A percentile compares a stretch with the other conserved stretches of the same genome.
phyloP scores from a whole-genome alignment of 2,329 filamentous ascomycete genomes.

The Claviceps spartinae region DNA sequence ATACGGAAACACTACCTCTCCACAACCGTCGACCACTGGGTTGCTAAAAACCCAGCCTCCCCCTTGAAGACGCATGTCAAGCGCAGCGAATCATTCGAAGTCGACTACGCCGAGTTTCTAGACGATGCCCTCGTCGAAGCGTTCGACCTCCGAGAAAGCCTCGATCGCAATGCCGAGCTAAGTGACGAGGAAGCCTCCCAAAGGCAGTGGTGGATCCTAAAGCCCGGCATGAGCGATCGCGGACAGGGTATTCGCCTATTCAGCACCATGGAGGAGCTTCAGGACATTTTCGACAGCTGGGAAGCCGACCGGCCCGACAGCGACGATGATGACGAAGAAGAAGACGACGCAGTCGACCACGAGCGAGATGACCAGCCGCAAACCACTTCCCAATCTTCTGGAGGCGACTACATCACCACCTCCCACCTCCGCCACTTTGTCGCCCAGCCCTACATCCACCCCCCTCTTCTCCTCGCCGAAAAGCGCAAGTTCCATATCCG shows the following conservation, averaged over 20 bases:
- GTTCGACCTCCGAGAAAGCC: conserved; percentile 70
- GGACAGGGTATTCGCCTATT: conserved; percentile 90
- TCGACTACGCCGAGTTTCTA: conserved; percentile 93
- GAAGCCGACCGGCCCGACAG: conserved; percentile 55
- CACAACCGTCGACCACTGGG: conserved; percentile 71
- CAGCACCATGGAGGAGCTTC: conserved; percentile 70
- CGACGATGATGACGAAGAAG: conserved; percentile 51
- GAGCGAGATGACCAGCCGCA: background rate
- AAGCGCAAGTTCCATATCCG: conserved; percentile 87
- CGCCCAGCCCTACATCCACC: conserved; percentile 87
- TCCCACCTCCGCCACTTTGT: conserved; percentile 93
- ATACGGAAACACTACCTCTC: conserved; percentile 93
- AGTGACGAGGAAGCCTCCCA: conserved; percentile 17
- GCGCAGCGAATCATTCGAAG: conserved; percentile 72
- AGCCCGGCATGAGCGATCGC: conserved; percentile 93
- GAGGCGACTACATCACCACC: conserved; percentile 53
- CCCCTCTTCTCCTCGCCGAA: conserved; percentile 58
- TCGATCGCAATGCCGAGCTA: conserved; percentile 46
- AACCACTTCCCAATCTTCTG: conserved; percentile 8
- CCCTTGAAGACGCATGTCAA: conserved; percentile 58
- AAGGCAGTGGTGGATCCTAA: conserved; percentile 92
- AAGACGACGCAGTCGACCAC: conserved; percentile 28
- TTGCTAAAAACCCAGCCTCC: conserved; percentile 66
- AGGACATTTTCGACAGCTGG: conserved; percentile 82
- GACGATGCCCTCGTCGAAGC: conserved; percentile 86